Conservation (phyloP, 2,329 filamentous ascomycete genomes). For the Thielaviopsis euricoi region DNA sequence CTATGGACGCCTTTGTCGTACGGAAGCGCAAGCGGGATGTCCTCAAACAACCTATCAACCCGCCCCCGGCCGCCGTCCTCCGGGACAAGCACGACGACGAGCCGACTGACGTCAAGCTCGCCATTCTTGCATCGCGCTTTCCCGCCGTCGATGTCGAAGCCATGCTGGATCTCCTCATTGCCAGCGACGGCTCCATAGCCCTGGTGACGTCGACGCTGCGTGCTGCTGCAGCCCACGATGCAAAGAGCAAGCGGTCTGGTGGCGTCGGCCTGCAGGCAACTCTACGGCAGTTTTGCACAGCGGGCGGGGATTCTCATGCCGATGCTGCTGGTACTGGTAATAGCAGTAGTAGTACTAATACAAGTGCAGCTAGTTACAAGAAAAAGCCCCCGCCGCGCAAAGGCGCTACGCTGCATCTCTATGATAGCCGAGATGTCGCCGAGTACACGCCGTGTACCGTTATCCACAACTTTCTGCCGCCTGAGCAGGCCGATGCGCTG, state of each 20-base stretch:
- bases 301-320: background rate
- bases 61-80: conserved; percentile 12
- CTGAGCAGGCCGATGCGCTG: conserved; percentile 54
- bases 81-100: conserved; percentile 39
- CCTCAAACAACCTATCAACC: conserved; percentile 16
- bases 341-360: too few species aligned
- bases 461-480: conserved; percentile 74
- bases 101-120: conserved; percentile 79
- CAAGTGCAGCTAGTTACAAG: conserved; percentile 50
- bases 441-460: conserved; percentile 79
- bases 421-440: conserved; percentile 64
- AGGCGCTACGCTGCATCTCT: conserved; percentile 71
- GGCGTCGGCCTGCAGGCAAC: conserved; percentile 45
- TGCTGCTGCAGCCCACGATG: conserved; percentile 7
- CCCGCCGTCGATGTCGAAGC: conserved; percentile 44
- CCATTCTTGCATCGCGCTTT: conserved; percentile 63
- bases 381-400: background rate
- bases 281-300: conserved; percentile 32
- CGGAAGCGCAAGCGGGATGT: conserved; percentile 32
- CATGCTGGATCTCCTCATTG: conserved; percentile 64
- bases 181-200: conserved; percentile 60
- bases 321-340: background rate
- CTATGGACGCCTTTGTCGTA: conserved; percentile 42
- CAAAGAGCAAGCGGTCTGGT: background rate
- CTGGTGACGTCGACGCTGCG: conserved; percentile 21